Conservation (phyloP, 148 eudicot species). For the Camellia sinensis region DNA sequence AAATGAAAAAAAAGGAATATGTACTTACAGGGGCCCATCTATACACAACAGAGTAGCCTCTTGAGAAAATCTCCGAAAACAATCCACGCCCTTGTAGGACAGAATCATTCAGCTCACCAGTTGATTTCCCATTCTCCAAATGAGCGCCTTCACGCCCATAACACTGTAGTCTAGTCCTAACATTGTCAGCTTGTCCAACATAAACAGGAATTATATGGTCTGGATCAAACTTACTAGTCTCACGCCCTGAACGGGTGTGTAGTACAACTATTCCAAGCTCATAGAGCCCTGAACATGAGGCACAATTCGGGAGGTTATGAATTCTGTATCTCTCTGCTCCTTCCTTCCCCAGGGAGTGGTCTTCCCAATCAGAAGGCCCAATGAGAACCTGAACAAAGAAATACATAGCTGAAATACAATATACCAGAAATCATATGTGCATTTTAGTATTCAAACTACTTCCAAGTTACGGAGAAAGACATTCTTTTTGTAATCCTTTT, state of each 20-base stretch:
- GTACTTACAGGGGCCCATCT: conserved; percentile 89
- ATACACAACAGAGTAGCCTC: conserved; percentile 61
- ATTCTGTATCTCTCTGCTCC: conserved; percentile 80
- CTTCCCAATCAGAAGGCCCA: conserved; percentile 78
- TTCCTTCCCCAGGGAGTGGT: conserved; percentile 51
- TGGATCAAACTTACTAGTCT: conserved; percentile 38
- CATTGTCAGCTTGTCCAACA: conserved; percentile 85
- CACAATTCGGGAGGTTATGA: conserved; percentile 53
- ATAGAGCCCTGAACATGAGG: conserved; percentile 66
- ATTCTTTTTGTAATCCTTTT: background rate
- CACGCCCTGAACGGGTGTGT: conserved; percentile 32
- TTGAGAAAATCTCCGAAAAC: conserved; percentile 56
- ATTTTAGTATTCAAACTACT: background rate
- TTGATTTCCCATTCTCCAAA: conserved; percentile 52
- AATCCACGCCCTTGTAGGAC: conserved; percentile 32
- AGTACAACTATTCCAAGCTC: conserved; percentile 66
- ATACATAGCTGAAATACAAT: background rate
- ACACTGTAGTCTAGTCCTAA: conserved; percentile 66
- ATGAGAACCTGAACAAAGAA: conserved; percentile 50
- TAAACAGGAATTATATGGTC: conserved; percentile 62
- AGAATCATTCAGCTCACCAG: conserved; percentile 20
- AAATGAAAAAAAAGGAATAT: background rate
- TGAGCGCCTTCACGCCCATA: conserved; percentile 86
- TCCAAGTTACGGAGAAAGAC: background rate
- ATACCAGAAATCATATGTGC: background rate